Evolutionary conservation across 140 eudicot genomes (phyloP).

Genomic region (Oenanthe javanica): DNA sequence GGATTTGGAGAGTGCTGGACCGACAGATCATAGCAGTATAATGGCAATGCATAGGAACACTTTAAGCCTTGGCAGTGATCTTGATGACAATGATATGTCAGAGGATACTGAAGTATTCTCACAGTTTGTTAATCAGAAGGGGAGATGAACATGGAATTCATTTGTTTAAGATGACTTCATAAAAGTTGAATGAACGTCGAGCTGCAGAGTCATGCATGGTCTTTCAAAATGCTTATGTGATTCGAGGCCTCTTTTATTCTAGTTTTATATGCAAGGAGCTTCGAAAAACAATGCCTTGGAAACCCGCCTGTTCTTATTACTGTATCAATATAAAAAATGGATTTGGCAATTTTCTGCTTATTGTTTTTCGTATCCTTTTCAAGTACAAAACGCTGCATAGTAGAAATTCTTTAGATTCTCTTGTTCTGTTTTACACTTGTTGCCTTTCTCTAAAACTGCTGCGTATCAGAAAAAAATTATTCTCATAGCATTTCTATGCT

Average conservation of each 20-base stretch:
- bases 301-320: not conserved
- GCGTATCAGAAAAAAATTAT: too few species aligned
- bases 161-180: not conserved
- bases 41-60: constrained; percentile 63
- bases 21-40: constrained; percentile 28
- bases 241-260: not conserved
- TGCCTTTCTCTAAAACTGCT: not conserved
- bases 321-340: not conserved
- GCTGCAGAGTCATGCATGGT: not conserved
- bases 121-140: constrained; percentile 53
- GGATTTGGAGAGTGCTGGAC: constrained; percentile 21
- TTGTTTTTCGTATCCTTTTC: not conserved
- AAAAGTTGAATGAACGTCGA: not conserved
- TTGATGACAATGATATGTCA: not conserved
- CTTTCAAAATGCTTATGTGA: not conserved
- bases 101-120: constrained; percentile 39
- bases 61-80: constrained; percentile 40
- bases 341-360: not conserved
- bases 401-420: not conserved
- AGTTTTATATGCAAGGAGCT: not conserved
- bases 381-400: not conserved
- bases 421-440: too few species aligned
- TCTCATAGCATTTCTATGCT: too few species aligned
- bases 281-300: not conserved
- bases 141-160: constrained; percentile 25